Evolutionary conservation across 371 early-diverging fungal species (phyloP).

Genomic region (Rhizopus arrhizus): DNA sequence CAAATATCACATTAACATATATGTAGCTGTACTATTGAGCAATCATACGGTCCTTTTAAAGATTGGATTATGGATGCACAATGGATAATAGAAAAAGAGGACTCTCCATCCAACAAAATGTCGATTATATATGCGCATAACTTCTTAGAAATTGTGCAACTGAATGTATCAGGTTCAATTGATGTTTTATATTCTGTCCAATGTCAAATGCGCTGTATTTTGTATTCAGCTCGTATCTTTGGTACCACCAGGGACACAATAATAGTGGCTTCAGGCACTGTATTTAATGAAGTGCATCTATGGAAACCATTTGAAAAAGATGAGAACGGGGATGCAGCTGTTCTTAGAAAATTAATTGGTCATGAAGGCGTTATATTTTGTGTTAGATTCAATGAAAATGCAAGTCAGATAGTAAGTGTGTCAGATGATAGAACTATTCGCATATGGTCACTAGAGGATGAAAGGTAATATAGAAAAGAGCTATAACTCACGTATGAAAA

Average conservation of each 20-base stretch:
- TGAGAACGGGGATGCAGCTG: slow-evolving; percentile 48
- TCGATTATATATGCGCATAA: slow-evolving; percentile 81
- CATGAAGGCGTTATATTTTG: slow-evolving; percentile 86
- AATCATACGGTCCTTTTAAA: slow-evolving; percentile 38
- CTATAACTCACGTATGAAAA: not conserved
- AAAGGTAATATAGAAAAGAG: slow-evolving; percentile 22
- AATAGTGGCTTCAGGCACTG: slow-evolving; percentile 78
- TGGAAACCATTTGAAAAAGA: slow-evolving; percentile 59
- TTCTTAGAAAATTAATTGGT: slow-evolving; percentile 56
- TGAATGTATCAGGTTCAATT: slow-evolving; percentile 10
- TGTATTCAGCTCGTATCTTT: slow-evolving; percentile 73
- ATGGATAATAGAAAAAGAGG: slow-evolving; percentile 52
- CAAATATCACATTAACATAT: not conserved
- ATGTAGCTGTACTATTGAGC: slow-evolving; percentile 14
- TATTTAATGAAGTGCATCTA: slow-evolving; percentile 78
- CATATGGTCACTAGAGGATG: slow-evolving; percentile 63
- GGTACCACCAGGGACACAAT: slow-evolving; percentile 56
- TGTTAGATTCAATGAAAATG: slow-evolving; percentile 69
- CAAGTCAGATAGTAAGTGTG: slow-evolving; percentile 64
- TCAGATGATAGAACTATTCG: slow-evolving; percentile 88
- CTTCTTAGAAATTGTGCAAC: slow-evolving; percentile 60
- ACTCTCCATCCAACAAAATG: slow-evolving; percentile 22
- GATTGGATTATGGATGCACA: slow-evolving; percentile 78
- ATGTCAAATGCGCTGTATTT: slow-evolving; percentile 64
- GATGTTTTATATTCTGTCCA: slow-evolving; percentile 40